Evolutionary conservation across 2,329 filamentous ascomycete genomes (phyloP), one percentile per base, ranked within the genome.

Genomic region (Exophiala alcalophila): DNA sequence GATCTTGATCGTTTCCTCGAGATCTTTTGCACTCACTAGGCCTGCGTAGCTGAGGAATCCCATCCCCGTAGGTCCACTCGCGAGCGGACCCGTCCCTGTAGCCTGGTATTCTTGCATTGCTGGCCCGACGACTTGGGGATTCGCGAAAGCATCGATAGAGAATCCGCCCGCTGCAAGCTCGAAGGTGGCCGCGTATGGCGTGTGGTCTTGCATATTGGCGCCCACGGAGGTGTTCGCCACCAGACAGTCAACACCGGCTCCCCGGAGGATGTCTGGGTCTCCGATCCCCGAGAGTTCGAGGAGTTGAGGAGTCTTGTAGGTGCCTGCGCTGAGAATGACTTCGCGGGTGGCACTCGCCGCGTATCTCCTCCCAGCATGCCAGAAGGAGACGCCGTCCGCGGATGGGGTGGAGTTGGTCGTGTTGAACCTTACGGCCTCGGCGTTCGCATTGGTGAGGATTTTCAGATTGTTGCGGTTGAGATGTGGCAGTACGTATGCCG

Each of bases 241-340:
- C 12, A 80, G 51, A 1, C 76, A 62, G 2, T 67, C 56, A 47
- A 84, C 81, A 10, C 66, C 63, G 54, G 76, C 71, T 37, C 66
- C 65, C 16, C 68, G 50, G 6, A 85, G 70, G 50, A 80, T 72
- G 0, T 64, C 57, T 9, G 61, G 55, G 0, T 78, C 78, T 0
- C 81, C 80, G 23, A 84, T 71, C n/a, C 81, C 81, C 38, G 70
- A 76, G 2, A 83, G 71, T 64, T 81, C 77, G 9, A 85, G 73
- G 2, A 84, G 62, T 59, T 84, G 80, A 4, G 80, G 78, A 1
- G 74, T 74, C 62, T 83, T 79, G 61, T 77, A 83, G 1, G 76
- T 72, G 10, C 80, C 80, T 4, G 59, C 70, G 5, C 66, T 60
- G 32, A 72, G 46, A 47, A 73, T 68, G 26, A 73, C 64, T 52